These are phyloP conservation scores for Mikania micrantha DNA, from an alignment of 129 eudicot genomes.

Conservation along the genomic window DNA sequence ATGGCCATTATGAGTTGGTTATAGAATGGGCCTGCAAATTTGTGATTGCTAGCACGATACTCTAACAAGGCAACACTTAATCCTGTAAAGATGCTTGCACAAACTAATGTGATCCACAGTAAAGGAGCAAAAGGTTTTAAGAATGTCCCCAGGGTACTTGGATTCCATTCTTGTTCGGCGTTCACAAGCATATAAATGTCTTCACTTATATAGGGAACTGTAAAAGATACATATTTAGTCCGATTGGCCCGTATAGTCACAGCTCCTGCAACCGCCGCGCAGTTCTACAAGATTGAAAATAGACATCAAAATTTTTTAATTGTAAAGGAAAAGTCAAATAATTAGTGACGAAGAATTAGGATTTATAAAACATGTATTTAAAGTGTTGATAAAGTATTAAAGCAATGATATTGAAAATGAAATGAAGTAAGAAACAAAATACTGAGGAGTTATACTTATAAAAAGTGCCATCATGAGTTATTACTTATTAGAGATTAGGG, in stretches of 20 bases:
- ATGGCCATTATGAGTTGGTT: constrained; percentile 15
- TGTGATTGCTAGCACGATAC: constrained; percentile 13
- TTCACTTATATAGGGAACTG: constrained; percentile 21
- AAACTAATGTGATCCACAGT: constrained; percentile 19
- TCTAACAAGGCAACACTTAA: constrained; percentile 13
- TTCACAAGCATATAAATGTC: constrained; percentile 31
- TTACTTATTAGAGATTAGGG: too few species aligned
- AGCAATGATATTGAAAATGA: too few species aligned
- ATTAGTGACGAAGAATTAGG: too few species aligned
- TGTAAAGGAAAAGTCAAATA: too few species aligned
- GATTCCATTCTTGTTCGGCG: constrained; percentile 17
- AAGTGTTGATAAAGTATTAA: too few species aligned
- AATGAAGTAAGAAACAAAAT: too few species aligned
- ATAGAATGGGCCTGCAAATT: constrained; percentile 9
- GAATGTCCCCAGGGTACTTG: constrained; percentile 18
- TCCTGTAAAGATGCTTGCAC: constrained; percentile 5
- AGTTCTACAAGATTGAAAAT: background rate
- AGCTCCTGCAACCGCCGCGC: constrained; percentile 21
- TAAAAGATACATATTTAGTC: constrained; percentile 6
- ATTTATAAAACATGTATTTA: too few species aligned
- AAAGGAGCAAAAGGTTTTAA: constrained; percentile 15
- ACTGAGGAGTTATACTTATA: too few species aligned
- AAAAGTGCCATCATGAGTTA: too few species aligned
- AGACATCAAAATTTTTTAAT: too few species aligned
- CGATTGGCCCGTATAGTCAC: constrained; percentile 6